Evolutionary conservation across 176 grass and related monocot genomes (phyloP), one percentile per base, ranked within the genome.

Genomic region (Zea mays): DNA sequence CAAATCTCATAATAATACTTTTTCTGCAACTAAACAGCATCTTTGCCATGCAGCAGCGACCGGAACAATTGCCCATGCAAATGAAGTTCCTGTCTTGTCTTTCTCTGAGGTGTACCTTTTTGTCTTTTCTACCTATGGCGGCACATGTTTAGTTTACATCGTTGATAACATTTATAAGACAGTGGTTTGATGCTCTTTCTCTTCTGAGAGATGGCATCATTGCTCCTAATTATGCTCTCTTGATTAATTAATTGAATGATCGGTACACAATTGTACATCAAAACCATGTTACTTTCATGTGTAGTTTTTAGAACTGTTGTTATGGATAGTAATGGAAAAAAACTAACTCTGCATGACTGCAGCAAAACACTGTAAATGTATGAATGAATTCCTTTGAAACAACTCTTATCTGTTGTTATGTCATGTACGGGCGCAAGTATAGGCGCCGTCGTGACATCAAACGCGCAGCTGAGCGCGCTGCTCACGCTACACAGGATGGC

Each of bases 11-110:
- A 10, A 83, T 12, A 79, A 37, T 73, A 34, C 59, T 37, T 71
- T 27, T 43, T 36, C 0, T 20, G 38, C 8, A 73, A 81, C 73
- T 90, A 75, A 86, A 21, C 40, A 50, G 60, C 35, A 81, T 81
- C 20, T 69, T 81, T 84, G 6, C 21, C 17, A 27, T 82, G 79
- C 89, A 91, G 92, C 75, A 65, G 66, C 71, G 11, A 73, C 79
- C 5, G 67, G 75, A 54, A 59, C 52, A 57, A 75, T 79, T 61
- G 55, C 55, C 65, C 74, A 74, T 51, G 27, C 59, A 79, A 70
- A 85, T 65, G 61, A 65, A 74, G 84, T 92, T 67, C 89, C 87
- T 83, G 45, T 96, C 55, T 90, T 96, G 65, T 90, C 82, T 79
- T 85, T 61, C 54, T 85, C 84, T 82, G 86, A 96, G 93, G 93